Conservation (phyloP, 768 basidiomycete genomes). For the Cyclocybe aegerita region DNA sequence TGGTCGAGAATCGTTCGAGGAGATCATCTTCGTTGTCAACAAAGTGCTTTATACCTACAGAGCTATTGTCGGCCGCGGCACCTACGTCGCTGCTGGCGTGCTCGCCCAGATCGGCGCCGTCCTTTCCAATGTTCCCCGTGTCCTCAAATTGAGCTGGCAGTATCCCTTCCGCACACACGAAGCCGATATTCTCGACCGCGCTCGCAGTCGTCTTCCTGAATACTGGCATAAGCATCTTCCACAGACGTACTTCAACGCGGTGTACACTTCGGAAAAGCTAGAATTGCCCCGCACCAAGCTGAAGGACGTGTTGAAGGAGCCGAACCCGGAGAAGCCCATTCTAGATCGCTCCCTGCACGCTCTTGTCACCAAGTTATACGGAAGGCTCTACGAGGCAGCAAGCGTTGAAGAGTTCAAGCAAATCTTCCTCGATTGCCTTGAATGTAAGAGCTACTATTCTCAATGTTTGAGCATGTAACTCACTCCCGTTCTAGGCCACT, state of each 20-base stretch:
- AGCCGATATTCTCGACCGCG: constrained; percentile 2
- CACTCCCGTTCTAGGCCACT: constrained; percentile 18
- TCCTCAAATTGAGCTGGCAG: constrained; percentile 18
- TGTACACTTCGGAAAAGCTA: constrained; percentile 3
- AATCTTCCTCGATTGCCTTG: constrained; percentile 26
- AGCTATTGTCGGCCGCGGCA: constrained; percentile 17
- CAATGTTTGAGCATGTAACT: neutral
- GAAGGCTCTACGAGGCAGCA: constrained; percentile 19
- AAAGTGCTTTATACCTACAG: constrained; percentile 5
- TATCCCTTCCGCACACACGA: constrained; percentile 5
- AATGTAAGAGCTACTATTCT: constrained; percentile 21
- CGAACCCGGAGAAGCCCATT: neutral
- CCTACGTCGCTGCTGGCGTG: constrained; percentile 11
- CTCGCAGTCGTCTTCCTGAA: constrained; percentile 6
- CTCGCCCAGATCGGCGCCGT: neutral
- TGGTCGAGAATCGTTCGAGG: neutral
- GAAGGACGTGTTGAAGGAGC: neutral
- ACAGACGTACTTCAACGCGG: neutral
- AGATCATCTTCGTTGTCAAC: neutral
- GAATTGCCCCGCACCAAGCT: constrained; percentile 9
- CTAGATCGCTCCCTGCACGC: constrained; percentile 13
- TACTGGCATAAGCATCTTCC: constrained; percentile 14
- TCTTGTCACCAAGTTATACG: constrained; percentile 16
- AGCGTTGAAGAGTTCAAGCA: constrained; percentile 24
- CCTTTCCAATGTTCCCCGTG: neutral